phyloP scores from a whole-genome alignment of 2,329 filamentous ascomycete species.

The Talaromyces sp. region DNA sequence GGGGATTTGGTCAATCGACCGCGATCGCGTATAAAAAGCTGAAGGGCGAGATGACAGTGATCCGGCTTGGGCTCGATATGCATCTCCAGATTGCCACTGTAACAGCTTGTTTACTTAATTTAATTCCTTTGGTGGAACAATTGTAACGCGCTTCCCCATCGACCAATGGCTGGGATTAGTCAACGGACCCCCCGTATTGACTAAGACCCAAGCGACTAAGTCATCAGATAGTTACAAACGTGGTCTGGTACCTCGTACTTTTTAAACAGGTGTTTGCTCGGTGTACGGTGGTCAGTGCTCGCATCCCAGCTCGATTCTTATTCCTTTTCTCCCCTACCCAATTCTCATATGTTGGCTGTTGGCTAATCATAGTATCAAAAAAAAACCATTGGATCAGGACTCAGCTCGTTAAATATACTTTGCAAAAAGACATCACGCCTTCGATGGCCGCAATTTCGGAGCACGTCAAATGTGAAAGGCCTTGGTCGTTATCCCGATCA shows the following conservation, averaged over 20 bases:
- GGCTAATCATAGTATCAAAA: neutral
- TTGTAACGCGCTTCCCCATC: neutral
- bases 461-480: neutral
- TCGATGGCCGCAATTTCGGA: neutral
- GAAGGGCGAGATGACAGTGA: neutral
- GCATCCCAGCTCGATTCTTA: neutral
- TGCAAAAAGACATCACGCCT: neutral
- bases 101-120: neutral
- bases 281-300: slow-evolving; percentile 1
- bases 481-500: neutral
- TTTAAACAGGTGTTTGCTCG: neutral
- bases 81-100: neutral
- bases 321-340: neutral
- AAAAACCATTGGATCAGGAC: neutral
- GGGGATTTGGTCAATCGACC: neutral
- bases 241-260: neutral
- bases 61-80: neutral
- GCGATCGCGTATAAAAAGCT: neutral
- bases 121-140: slow-evolving; percentile 4
- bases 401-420: neutral
- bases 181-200: neutral
- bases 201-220: neutral
- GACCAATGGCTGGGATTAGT: neutral
- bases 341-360: neutral
- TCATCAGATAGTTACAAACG: neutral